These are phyloP conservation scores for Carnegiea gigantea DNA, from an alignment of 179 eudicot species.

Conservation along the genomic window DNA sequence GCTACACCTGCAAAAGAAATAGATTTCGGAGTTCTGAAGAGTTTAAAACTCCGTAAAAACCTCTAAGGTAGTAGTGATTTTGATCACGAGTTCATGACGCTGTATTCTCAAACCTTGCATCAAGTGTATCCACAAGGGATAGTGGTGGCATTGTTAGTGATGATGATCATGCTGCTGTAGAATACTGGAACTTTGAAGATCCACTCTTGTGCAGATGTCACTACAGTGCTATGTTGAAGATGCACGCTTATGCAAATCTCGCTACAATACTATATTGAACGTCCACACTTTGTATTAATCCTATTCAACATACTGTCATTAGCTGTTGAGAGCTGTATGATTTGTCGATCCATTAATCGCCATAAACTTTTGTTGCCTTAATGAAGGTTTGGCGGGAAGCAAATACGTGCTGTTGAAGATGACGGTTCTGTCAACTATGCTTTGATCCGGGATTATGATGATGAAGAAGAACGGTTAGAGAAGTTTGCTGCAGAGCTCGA, in stretches of 20 bases:
- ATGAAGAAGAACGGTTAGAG: slow-evolving; percentile 72
- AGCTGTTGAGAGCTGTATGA: background rate
- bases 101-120: background rate
- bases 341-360: too few relatives aligned
- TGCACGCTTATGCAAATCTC: background rate
- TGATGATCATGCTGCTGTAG: background rate
- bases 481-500: slow-evolving; percentile 90
- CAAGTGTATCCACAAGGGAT: background rate
- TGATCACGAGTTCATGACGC: too few relatives aligned
- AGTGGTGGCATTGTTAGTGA: too few relatives aligned
- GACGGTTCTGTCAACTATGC: slow-evolving; percentile 84
- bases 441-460: slow-evolving; percentile 56
- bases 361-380: background rate
- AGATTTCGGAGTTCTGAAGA: too few relatives aligned
- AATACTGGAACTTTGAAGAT: background rate
- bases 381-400: slow-evolving; percentile 86
- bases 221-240: background rate
- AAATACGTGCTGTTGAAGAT: slow-evolving; percentile 74
- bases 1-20: too few relatives aligned
- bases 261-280: background rate
- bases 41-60: too few relatives aligned
- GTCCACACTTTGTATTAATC: background rate
- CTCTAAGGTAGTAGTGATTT: too few relatives aligned
- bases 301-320: too few relatives aligned
- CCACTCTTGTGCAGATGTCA: too few relatives aligned